Evolutionary conservation across 2,329 filamentous ascomycete genomes (phyloP).

Genomic region (Pestalotiopsis fici): DNA sequence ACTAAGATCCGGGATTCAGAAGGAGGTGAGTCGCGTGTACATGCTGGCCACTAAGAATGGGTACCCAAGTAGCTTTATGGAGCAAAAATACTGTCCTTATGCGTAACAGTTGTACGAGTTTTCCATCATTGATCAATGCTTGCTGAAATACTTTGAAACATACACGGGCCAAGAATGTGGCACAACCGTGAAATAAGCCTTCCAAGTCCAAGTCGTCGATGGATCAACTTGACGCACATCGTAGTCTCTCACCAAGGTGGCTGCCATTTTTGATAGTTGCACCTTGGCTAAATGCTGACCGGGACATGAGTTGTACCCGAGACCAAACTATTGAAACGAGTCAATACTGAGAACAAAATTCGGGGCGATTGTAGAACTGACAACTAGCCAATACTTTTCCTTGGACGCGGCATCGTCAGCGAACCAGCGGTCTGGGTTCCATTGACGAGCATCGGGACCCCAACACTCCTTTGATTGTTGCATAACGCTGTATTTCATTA

Average conservation of each 20-base stretch:
- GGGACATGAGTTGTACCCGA: slow-evolving; percentile 4
- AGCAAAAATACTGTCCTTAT: too few relatives aligned
- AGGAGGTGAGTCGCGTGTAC: too few relatives aligned
- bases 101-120: too few relatives aligned
- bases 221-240: slow-evolving; percentile 7
- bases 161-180: slow-evolving; percentile 7
- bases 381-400: slow-evolving; percentile 6
- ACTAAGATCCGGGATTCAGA: too few relatives aligned
- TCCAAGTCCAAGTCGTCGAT: not conserved
- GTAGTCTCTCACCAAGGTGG: slow-evolving; percentile 4
- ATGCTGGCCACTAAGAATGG: too few relatives aligned
- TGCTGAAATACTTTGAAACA: not conserved
- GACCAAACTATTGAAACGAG: not conserved
- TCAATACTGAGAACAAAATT: not conserved
- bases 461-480: slow-evolving; percentile 6
- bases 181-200: slow-evolving; percentile 11
- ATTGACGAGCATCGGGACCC: slow-evolving; percentile 4
- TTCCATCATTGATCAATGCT: not conserved
- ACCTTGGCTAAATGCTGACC: slow-evolving; percentile 8
- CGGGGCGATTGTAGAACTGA: not conserved
- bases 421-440: slow-evolving; percentile 9
- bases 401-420: not conserved
- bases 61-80: too few relatives aligned
- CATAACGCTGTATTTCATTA: not conserved
- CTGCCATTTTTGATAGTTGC: slow-evolving; percentile 7